Evolutionary conservation across 1,284 basidiomycete genomes (phyloP).

Genomic region (Bondarzewia mesenterica): DNA sequence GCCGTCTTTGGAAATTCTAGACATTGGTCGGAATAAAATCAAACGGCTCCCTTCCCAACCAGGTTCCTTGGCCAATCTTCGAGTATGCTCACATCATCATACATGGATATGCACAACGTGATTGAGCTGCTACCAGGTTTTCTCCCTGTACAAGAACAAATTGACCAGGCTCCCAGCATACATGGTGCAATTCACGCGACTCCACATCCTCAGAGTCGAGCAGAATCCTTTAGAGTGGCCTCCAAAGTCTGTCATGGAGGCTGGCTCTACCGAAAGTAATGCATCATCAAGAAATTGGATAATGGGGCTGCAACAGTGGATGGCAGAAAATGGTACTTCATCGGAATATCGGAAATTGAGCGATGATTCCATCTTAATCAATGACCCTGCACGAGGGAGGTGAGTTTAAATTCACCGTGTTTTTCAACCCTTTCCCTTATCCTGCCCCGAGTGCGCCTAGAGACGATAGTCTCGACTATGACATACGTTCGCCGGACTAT

Average conservation of each 20-base stretch:
- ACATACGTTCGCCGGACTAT: not conserved
- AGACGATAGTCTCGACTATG: not conserved
- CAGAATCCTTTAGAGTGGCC: constrained; percentile 95
- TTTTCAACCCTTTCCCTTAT: no score
- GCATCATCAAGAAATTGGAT: constrained; percentile 62
- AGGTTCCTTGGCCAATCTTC: constrained; percentile 73
- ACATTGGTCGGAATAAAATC: constrained; percentile 92
- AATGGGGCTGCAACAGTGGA: constrained; percentile 64
- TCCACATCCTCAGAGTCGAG: constrained; percentile 83
- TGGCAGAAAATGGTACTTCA: constrained; percentile 40
- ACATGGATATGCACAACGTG: not conserved
- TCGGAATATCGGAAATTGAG: constrained; percentile 25
- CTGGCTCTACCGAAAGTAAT: constrained; percentile 28
- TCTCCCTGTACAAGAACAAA: constrained; percentile 84
- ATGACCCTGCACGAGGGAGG: constrained; percentile 25
- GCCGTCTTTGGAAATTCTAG: constrained; percentile 87
- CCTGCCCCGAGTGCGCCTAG: no score
- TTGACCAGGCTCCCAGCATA: constrained; percentile 77
- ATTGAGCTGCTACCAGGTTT: constrained; percentile 45
- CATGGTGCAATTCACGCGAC: constrained; percentile 61
- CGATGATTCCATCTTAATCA: constrained; percentile 35
- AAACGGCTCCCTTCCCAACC: constrained; percentile 73
- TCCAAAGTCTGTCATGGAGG: constrained; percentile 35
- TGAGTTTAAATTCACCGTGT: constrained; percentile 4
- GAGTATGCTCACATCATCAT: constrained; percentile 32